These are phyloP conservation scores for Afroboletus lepidellus DNA, from an alignment of 1,284 basidiomycete species.

Conservation along the genomic window DNA sequence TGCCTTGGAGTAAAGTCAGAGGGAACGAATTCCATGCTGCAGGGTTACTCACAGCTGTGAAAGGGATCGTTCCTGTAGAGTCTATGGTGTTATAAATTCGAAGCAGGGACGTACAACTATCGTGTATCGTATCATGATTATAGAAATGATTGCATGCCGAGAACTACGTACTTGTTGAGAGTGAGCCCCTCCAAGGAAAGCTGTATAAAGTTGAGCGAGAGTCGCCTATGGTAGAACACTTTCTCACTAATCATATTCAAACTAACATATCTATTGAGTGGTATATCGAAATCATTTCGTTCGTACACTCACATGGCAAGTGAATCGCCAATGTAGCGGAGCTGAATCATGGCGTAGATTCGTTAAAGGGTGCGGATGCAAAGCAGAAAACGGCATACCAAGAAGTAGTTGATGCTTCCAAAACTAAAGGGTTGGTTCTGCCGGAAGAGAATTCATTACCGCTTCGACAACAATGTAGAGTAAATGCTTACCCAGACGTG, in stretches of 20 bases:
- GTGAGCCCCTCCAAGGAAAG: slow-evolving; percentile 12
- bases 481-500: slow-evolving; percentile 18
- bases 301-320: slow-evolving; percentile 24
- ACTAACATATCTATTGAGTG: slow-evolving; percentile 7
- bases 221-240: not conserved
- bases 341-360: slow-evolving; percentile 9
- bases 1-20: slow-evolving; percentile 6
- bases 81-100: not conserved
- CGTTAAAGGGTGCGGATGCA: not conserved
- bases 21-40: not conserved
- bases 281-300: not conserved
- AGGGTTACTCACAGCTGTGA: slow-evolving; percentile 12
- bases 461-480: not conserved
- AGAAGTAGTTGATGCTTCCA: slow-evolving; percentile 15
- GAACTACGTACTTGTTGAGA: slow-evolving; percentile 11
- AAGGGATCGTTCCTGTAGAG: too few relatives aligned
- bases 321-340: slow-evolving; percentile 24
- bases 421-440: slow-evolving; percentile 1
- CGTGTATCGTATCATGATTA: slow-evolving; percentile 4
- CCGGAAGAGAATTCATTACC: not conserved
- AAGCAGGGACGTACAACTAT: slow-evolving; percentile 12
- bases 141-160: too few relatives aligned
- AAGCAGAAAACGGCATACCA: slow-evolving; percentile 10
- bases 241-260: slow-evolving; percentile 17
- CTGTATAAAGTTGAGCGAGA: slow-evolving; percentile 7